Percentiles rank a stretch among this genome's conserved stretches.
These are phyloP conservation scores for Rhodocollybia butyracea DNA, from an alignment of 768 basidiomycete species.

Conservation along the genomic window DNA sequence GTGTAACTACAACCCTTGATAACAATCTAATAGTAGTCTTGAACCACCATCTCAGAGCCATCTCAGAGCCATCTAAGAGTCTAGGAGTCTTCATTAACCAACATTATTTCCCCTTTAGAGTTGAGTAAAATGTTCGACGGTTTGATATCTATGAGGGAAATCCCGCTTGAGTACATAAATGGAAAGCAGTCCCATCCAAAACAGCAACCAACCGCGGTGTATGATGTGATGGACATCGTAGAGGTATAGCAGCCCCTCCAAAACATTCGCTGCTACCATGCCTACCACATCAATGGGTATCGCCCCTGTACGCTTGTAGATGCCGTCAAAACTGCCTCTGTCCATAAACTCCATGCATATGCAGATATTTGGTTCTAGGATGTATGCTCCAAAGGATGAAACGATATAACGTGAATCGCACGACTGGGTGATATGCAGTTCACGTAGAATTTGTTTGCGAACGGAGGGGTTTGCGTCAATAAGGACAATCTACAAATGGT, in stretches of 20 bases:
- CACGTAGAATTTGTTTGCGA: conserved; percentile 95
- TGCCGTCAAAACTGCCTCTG: conserved; percentile 89
- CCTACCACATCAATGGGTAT: conserved; percentile 92
- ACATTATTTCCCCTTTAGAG: conserved; percentile 87
- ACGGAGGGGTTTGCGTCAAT: conserved; percentile 96
- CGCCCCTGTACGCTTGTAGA: conserved; percentile 93
- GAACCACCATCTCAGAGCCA: no score
- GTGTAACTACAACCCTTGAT: no score
- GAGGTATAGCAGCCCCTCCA: conserved; percentile 93
- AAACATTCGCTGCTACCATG: conserved; percentile 89
- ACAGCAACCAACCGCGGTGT: conserved; percentile 75
- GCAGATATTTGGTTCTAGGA: conserved; percentile 96
- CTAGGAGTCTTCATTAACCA: no score
- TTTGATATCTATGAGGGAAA: conserved; percentile 6
- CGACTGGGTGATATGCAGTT: conserved; percentile 98
- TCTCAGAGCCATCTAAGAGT: no score
- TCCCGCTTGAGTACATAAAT: not conserved
- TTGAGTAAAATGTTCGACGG: conserved; percentile 97
- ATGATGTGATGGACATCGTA: conserved; percentile 98
- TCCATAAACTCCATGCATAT: conserved; percentile 99
- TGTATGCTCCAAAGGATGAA: conserved; percentile 94
- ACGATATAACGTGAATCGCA: conserved; percentile 93
- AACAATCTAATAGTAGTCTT: no score
- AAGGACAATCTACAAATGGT: conserved; percentile 76
- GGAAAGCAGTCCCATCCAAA: conserved; percentile 20